These are phyloP conservation scores for Candida cerambycidarum DNA, from an alignment of 805 yeast genomes.

Conservation along the genomic window DNA sequence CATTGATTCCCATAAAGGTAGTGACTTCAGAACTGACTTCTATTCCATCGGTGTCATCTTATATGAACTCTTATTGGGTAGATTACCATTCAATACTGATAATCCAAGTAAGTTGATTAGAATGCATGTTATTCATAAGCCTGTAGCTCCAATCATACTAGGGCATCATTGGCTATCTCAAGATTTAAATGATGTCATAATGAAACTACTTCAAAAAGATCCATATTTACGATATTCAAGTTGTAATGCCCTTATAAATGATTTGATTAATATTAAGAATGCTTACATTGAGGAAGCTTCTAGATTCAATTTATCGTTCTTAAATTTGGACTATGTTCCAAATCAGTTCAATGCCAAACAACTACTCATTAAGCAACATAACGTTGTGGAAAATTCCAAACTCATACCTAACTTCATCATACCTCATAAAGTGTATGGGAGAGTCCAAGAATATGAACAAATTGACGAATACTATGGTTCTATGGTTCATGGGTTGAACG, in stretches of 20 bases:
- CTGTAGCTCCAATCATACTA: constrained; percentile 38
- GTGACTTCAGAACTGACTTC: constrained; percentile 49
- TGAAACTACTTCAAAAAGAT: constrained; percentile 43
- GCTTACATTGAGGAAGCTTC: constrained; percentile 17
- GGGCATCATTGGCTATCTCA: constrained; percentile 27
- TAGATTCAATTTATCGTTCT: background rate
- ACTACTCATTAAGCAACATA: background rate
- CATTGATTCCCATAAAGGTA: constrained; percentile 35
- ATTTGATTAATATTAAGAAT: constrained; percentile 27
- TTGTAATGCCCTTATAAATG: constrained; percentile 34
- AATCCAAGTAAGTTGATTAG: constrained; percentile 39
- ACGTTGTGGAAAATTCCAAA: background rate
- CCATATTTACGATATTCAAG: constrained; percentile 40
- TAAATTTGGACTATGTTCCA: background rate
- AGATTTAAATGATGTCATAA: constrained; percentile 37
- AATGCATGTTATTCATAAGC: constrained; percentile 41
- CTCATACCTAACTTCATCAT: constrained; percentile 3
- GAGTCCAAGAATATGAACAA: constrained; percentile 1
- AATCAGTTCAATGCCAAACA: background rate
- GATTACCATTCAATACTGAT: constrained; percentile 42
- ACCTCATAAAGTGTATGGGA: constrained; percentile 7
- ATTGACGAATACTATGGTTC: background rate
- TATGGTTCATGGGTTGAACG: constrained; percentile 6
- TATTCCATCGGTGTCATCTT: constrained; percentile 51
- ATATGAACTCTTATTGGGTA: constrained; percentile 48